phyloP scores from a whole-genome alignment of 306 rosid species.

The Glycine latifolia region DNA sequence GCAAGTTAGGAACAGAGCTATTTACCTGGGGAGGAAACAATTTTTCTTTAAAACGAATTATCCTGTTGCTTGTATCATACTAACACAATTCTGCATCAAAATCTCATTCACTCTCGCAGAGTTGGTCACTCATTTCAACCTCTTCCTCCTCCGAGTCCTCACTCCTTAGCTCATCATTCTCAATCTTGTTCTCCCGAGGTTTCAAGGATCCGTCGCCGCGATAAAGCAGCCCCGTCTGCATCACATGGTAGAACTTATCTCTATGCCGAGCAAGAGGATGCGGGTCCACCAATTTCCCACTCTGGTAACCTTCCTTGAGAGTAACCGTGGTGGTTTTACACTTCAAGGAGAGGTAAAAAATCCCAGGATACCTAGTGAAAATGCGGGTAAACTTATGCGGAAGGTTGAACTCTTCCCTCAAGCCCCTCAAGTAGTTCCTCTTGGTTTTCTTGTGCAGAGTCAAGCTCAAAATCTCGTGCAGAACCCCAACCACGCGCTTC shows the following conservation, averaged over 20 bases:
- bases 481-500: slow-evolving; percentile 88
- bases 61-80: slow-evolving; percentile 13
- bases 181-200: slow-evolving; percentile 34
- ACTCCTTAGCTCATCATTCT: slow-evolving; percentile 46
- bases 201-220: slow-evolving; percentile 68
- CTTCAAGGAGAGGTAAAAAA: slow-evolving; percentile 84
- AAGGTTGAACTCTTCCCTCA: slow-evolving; percentile 89
- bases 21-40: slow-evolving; percentile 36
- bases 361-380: slow-evolving; percentile 86
- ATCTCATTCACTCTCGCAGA: slow-evolving; percentile 49
- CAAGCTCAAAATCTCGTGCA: slow-evolving; percentile 84
- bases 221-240: slow-evolving; percentile 85
- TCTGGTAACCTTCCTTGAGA: slow-evolving; percentile 76
- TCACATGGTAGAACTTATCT: slow-evolving; percentile 80
- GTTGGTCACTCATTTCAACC: slow-evolving; percentile 48
- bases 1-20: slow-evolving; percentile 17
- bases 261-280: slow-evolving; percentile 75
- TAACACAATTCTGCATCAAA: slow-evolving; percentile 51
- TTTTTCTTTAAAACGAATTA: slow-evolving; percentile 1
- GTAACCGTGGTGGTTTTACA: slow-evolving; percentile 88
- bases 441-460: slow-evolving; percentile 89
- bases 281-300: slow-evolving; percentile 78
- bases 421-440: slow-evolving; percentile 82
- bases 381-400: slow-evolving; percentile 88
- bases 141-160: slow-evolving; percentile 48